Base-by-base conservation (phyloP, 2,329 filamentous ascomycete genomes). In the Fusarium newnesense region DNA sequence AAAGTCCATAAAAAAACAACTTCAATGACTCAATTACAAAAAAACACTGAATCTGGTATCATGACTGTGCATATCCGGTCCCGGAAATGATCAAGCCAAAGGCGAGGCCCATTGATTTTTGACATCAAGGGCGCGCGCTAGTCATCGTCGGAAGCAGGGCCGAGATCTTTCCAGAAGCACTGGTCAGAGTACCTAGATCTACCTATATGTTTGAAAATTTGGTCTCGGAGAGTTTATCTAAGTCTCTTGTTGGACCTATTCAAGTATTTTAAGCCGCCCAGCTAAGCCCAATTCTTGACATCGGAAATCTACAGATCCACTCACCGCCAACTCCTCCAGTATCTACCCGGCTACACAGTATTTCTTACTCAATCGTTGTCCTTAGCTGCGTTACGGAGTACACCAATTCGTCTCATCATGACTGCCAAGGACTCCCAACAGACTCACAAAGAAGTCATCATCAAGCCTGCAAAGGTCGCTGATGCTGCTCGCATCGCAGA, bases 401-500 rank as follows among this genome's bases (percentile, higher is more conserved):
- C 47, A 19, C 13, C 8, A 6, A 11, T 5, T 15, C 10, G 1
- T 4, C 15, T 7, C 15, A 28, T 47, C 21, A 73, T 73, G 66
- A 19, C 57, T 8, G 53, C 21, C 2, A 34, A 47, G 19, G 26
- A 46, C 13, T 21, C 16, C 26, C 49, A 15, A 5, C 34, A 12
- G 18, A 6, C 5, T 21, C 40, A 34, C 2, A 64, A 68, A 9
- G 21, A 60, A 2, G 32, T 65, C 16, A 39, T 30, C 1, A 47
- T 77, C 30, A 69, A 67, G 7, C 44, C 11, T 7, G 75, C 70
- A 28, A 53, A 15, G 9, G 18, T 40, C 10, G 4, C 39, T 1
- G 75, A 77, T 44, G 74, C 63, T 0, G 2, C 24, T 9, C 39
- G 28, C 40, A 82, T 86, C 49, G 72, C 79, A 26, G 56, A 75